A percentile compares a stretch with the other conserved stretches of the same genome.
These are phyloP conservation scores for Pisolithus thermaeus DNA, from an alignment of 1,284 basidiomycete species.

Conservation along the genomic window DNA sequence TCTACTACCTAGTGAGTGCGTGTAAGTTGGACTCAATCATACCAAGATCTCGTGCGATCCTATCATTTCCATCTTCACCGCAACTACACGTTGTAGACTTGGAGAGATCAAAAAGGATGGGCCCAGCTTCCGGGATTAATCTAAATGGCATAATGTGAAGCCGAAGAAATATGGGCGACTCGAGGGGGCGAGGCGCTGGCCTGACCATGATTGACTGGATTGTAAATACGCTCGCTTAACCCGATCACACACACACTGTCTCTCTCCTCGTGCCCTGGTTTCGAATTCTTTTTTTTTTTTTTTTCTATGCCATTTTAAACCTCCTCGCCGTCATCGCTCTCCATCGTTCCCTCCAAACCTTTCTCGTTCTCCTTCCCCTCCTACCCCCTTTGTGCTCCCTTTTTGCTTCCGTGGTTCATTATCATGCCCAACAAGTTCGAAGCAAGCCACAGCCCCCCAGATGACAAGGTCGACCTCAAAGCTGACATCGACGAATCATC, in stretches of 20 bases:
- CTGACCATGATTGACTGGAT: conserved; percentile 25
- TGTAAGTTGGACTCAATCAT: neutral
- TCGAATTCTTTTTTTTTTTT: conserved; percentile 50
- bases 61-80: neutral
- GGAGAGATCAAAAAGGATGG: neutral
- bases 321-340: conserved; percentile 12
- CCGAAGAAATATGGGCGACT: conserved; percentile 4
- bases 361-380: conserved; percentile 20
- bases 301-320: conserved; percentile 45
- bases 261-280: conserved; percentile 60
- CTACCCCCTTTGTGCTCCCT: conserved; percentile 12
- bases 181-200: conserved; percentile 13
- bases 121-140: neutral
- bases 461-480: conserved; percentile 31
- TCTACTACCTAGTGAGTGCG: conserved; percentile 10
- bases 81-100: neutral
- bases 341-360: conserved; percentile 15
- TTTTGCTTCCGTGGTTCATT: conserved; percentile 16
- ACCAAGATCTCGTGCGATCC: neutral
- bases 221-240: conserved; percentile 35
- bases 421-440: conserved; percentile 43
- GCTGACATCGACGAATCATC: conserved; percentile 33
- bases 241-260: conserved; percentile 34
- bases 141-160: conserved; percentile 7
- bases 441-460: conserved; percentile 30